Evolutionary conservation across 495 filamentous ascomycete species (phyloP), one percentile per base, ranked within the genome.

Genomic region (Hypoxylon trugodes): DNA sequence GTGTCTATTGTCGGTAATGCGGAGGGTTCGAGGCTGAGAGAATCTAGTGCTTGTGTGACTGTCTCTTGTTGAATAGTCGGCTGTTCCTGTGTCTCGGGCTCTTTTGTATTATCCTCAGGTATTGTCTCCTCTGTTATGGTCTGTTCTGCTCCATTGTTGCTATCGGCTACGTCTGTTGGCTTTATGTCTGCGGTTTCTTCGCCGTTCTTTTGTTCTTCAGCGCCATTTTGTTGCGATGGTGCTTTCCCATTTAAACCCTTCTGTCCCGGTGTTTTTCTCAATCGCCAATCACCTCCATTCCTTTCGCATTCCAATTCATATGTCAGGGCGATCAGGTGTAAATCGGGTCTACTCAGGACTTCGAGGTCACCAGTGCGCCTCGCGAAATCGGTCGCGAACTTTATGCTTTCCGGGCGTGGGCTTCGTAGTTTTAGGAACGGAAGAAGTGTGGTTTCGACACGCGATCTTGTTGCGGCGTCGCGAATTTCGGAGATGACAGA

Each of bases 281-380:
- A 71, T 26, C 91, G 82, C 88, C 90, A 94, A 70, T 94, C 87
- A 4, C 92, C 93, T 16, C 86, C 85, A 71, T 94, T 94, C 53
- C 85, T 80, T 75, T 96, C 90, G 59, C 90, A 86, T 63, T 97
- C 92, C 10, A 98, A 67, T 69, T 98, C 95, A 69, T 97, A 98
- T 2, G 92, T 89, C 25, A 99, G 80, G 4, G 94, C 95, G 64
- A 98, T 79, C 28, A 98, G 81, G 59, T 94, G 87, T 38, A 98
- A 77, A 87, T 99, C 95, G 4, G 91, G 88, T 69, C 82, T 86
- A 73, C 92, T 96, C 36, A 99, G 77, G 3, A 96, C 92, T 22
- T 89, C 82, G 33, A 90, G 84, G 70, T 99, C 95, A 55, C 95
- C 95, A 1, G 95, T 98, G 74, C 87, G 91, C 36, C 88, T 85